phyloP scores from a whole-genome alignment of 352 stramenopile genomes.

The Globisporangium abappressorium region DNA sequence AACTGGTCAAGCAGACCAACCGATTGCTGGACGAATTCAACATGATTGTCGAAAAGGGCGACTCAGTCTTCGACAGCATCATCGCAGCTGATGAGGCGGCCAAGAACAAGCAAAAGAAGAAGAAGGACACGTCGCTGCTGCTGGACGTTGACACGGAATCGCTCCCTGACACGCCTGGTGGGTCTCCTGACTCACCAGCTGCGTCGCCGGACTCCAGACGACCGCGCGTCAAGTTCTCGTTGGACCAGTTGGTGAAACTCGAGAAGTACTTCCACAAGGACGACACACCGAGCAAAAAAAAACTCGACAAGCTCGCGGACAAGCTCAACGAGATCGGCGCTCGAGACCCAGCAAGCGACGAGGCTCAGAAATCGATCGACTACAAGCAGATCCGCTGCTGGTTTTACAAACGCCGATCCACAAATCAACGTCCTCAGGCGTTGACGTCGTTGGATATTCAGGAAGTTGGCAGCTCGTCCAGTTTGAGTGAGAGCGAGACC shows the following conservation, averaged over 20 bases:
- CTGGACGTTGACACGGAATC: constrained; percentile 57
- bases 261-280: constrained; percentile 84
- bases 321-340: constrained; percentile 71
- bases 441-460: constrained; percentile 54
- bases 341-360: constrained; percentile 48
- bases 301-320: constrained; percentile 68
- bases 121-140: constrained; percentile 41
- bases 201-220: constrained; percentile 64
- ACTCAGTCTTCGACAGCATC: constrained; percentile 18
- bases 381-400: constrained; percentile 87
- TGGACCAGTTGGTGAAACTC: constrained; percentile 73
- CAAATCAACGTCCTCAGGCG: constrained; percentile 71
- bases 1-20: constrained; percentile 78
- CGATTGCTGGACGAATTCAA: constrained; percentile 80
- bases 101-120: constrained; percentile 39
- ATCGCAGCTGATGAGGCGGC: neutral
- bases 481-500: constrained; percentile 65
- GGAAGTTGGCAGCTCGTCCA: constrained; percentile 40
- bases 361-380: constrained; percentile 63
- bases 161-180: constrained; percentile 48
- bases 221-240: constrained; percentile 73
- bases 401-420: constrained; percentile 86
- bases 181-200: constrained; percentile 61
- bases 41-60: constrained; percentile 57
- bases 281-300: constrained; percentile 78